These are phyloP conservation scores for Mycena vulgaris DNA, from an alignment of 768 basidiomycete species.

Conservation along the genomic window DNA sequence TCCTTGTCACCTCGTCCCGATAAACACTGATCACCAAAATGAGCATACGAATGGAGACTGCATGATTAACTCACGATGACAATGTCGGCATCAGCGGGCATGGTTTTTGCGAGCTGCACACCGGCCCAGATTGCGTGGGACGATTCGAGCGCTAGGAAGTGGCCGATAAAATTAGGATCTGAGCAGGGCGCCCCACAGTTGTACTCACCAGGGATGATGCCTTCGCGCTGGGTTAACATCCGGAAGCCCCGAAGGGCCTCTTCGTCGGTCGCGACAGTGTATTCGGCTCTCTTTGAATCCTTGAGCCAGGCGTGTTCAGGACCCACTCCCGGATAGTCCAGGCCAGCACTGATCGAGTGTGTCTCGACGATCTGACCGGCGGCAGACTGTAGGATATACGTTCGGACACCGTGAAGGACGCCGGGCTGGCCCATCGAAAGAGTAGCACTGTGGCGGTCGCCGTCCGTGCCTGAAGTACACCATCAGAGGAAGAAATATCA, in stretches of 20 bases:
- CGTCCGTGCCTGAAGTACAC: conserved; percentile 74
- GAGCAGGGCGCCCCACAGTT: not conserved
- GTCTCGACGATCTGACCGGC: conserved; percentile 97
- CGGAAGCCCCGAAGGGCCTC: conserved; percentile 94
- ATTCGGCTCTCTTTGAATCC: conserved; percentile 94
- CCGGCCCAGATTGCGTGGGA: conserved; percentile 97
- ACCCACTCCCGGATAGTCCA: conserved; percentile 98
- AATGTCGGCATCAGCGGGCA: conserved; percentile 88
- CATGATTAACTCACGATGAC: conserved; percentile 83
- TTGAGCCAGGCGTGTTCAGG: conserved; percentile 99
- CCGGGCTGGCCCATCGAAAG: conserved; percentile 93
- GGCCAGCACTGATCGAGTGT: conserved; percentile 95
- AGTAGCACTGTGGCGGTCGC: conserved; percentile 92
- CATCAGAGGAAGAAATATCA: conserved; percentile 11
- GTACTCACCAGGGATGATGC: conserved; percentile 91
- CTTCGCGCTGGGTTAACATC: conserved; percentile 92
- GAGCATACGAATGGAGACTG: conserved; percentile 11
- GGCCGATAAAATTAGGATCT: conserved; percentile 19
- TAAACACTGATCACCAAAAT: conserved; percentile 71
- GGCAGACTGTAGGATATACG: conserved; percentile 92
- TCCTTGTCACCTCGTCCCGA: conserved; percentile 99
- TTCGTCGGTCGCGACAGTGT: conserved; percentile 94
- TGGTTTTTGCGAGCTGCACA: conserved; percentile 84
- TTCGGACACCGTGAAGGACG: conserved; percentile 95
- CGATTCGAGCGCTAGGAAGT: conserved; percentile 84